phyloP scores from a whole-genome alignment of 2,329 filamentous ascomycete species.

The Curvularia sp. region DNA sequence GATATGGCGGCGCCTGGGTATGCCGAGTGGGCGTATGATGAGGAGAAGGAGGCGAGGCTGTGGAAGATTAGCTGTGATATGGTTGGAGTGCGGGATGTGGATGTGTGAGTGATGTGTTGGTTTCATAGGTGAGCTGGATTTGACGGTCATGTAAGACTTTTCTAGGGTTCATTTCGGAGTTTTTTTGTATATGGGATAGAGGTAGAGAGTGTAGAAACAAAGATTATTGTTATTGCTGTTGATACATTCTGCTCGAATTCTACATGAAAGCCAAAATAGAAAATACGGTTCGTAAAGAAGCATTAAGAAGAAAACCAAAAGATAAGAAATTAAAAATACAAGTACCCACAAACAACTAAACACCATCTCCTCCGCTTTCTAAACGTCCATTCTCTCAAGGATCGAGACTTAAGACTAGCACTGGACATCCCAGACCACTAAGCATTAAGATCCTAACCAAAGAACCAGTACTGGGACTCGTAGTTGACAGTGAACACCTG shows the following conservation, averaged over 20 bases:
- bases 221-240: not conserved
- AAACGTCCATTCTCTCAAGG: not conserved
- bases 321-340: no score
- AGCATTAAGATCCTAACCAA: constrained; percentile 26
- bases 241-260: not conserved
- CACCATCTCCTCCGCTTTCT: not conserved
- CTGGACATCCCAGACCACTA: not conserved
- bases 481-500: constrained; percentile 78
- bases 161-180: not conserved
- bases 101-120: not conserved
- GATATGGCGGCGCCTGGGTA: not conserved
- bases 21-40: not conserved
- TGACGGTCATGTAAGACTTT: not conserved
- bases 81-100: not conserved
- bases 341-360: no score
- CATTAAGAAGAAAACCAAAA: not conserved
- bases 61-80: not conserved
- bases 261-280: not conserved
- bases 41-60: not conserved
- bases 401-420: not conserved
- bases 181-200: not conserved
- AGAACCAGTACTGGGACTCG: constrained; percentile 78
- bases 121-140: not conserved
- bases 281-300: not conserved
- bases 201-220: not conserved